Evolutionary conservation across 2,329 filamentous ascomycete genomes (phyloP).

Genomic region (Dactylella cylindrospora): DNA sequence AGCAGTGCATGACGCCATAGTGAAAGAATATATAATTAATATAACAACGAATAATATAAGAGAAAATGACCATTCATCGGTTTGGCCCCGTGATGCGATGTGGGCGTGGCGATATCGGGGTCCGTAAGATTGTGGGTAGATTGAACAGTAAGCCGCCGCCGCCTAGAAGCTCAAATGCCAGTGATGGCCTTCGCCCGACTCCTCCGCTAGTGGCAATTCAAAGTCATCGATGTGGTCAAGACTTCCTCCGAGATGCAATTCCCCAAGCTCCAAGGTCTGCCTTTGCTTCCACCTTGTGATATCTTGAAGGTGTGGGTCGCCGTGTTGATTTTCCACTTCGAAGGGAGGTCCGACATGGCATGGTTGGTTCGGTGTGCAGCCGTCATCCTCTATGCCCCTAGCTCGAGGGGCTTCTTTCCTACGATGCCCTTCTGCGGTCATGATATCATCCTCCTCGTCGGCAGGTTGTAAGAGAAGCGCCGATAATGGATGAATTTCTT

Average conservation of each 20-base stretch:
- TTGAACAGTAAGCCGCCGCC: not conserved
- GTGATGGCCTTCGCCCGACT: conserved; percentile 12
- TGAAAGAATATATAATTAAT: no score
- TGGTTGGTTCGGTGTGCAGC: conserved; percentile 5
- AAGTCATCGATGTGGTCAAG: conserved; percentile 37
- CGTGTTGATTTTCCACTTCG: conserved; percentile 3
- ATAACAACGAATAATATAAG: no score
- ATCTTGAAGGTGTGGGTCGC: conserved; percentile 19
- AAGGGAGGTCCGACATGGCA: conserved; percentile 3
- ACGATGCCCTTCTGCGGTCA: not conserved
- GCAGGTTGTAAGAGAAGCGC: no score
- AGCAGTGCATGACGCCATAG: no score
- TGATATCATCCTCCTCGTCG: conserved; percentile 11
- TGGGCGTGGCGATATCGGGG: no score
- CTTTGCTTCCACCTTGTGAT: conserved; percentile 27
- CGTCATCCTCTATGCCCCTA: conserved; percentile 4
- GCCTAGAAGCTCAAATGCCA: conserved; percentile 35
- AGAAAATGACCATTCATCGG: no score
- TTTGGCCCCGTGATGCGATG: no score
- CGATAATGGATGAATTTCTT: no score
- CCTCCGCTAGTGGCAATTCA: conserved; percentile 22
- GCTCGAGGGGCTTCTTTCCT: not conserved
- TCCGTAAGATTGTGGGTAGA: not conserved
- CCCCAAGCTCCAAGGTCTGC: conserved; percentile 1
- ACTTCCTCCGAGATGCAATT: conserved; percentile 8